Evolutionary conservation across 805 yeast species (phyloP).

Genomic region (Jamesozyma spencerorum): DNA sequence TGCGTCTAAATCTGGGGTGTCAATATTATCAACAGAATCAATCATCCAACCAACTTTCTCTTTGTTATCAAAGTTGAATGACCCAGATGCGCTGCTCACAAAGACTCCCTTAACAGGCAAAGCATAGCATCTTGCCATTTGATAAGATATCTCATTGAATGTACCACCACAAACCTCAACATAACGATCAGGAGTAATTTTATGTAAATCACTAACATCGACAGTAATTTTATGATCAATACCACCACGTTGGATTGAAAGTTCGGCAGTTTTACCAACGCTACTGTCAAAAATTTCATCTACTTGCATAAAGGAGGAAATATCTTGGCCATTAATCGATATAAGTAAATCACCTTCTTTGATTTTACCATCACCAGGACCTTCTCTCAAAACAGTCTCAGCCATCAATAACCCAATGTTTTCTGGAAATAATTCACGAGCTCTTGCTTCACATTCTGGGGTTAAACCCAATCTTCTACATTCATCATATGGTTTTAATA

Average conservation of each 20-base stretch:
- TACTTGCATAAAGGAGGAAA: conserved; percentile 67
- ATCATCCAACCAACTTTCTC: conserved; percentile 73
- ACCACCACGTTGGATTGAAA: conserved; percentile 71
- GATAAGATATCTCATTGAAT: conserved; percentile 78
- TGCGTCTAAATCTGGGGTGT: conserved; percentile 63
- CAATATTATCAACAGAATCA: conserved; percentile 65
- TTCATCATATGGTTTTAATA: conserved; percentile 77
- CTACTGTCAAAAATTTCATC: conserved; percentile 72
- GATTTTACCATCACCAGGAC: conserved; percentile 66
- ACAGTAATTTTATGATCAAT: conserved; percentile 41
- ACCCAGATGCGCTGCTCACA: conserved; percentile 66
- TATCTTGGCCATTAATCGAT: conserved; percentile 54
- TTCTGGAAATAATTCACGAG: conserved; percentile 61
- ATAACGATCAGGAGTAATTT: conserved; percentile 72
- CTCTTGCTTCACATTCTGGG: conserved; percentile 57
- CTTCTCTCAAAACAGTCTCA: conserved; percentile 70
- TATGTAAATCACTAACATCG: conserved; percentile 64
- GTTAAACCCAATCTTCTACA: conserved; percentile 82
- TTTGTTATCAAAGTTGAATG: conserved; percentile 50
- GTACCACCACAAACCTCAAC: conserved; percentile 81
- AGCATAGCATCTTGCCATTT: conserved; percentile 76
- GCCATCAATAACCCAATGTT: conserved; percentile 78
- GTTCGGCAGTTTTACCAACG: conserved; percentile 48
- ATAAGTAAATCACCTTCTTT: conserved; percentile 82
- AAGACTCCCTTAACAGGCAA: conserved; percentile 81